Base-by-base conservation (phyloP, 805 yeast genomes). In the Lipomyces starkeyi region DNA sequence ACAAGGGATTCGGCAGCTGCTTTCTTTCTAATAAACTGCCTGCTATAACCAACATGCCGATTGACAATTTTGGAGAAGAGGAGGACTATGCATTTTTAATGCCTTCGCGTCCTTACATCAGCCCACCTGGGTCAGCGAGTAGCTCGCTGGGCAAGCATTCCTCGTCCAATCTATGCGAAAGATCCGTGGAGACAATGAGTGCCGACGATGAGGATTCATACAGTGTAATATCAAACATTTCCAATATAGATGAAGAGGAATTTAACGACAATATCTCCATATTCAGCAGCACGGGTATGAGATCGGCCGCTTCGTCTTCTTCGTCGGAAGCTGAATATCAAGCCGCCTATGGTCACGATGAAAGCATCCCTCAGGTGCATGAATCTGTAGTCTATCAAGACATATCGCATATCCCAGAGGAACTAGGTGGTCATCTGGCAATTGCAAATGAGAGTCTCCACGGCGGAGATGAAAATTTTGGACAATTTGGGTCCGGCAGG, bases 221-320 rank as follows among this genome's bases (percentile, higher is more conserved):
- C 20, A 32, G 40, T 56, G 34, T 34, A 25, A 32, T 40, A 32
- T 22, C 40, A 17, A 34, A 59, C 35, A 59, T 59, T 32, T 43
- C 61, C 35, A 59, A 25, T 27, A 40, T 59, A 4, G 61, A 27
- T 9, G 54, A 14, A n/a, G 61, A 43, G 11, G 55, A 59, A 14
- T 59, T 59, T 34, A 27, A 20, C 22, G 61, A 59, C 55, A 25
- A 47, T 22, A 22, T 47, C 0, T 59, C 61, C 35, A 17, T 9
- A 17, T 59, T 22, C 25, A 59, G 61, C 29, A 34, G 35, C 61
- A 34, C 49, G 20, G 61, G 49, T 6, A 25, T 43, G 22, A n/a
- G 49, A 17, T 43, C 49, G 22, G 22, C 20, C 6, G 49, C 49
- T 43, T 43, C 49, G 49, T 43, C 49, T 17, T 43, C 49, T 43